A percentile compares a stretch with the other conserved stretches of the same genome.
phyloP scores from a whole-genome alignment of 805 yeast genomes.

The Torulaspora microellipsoides region DNA sequence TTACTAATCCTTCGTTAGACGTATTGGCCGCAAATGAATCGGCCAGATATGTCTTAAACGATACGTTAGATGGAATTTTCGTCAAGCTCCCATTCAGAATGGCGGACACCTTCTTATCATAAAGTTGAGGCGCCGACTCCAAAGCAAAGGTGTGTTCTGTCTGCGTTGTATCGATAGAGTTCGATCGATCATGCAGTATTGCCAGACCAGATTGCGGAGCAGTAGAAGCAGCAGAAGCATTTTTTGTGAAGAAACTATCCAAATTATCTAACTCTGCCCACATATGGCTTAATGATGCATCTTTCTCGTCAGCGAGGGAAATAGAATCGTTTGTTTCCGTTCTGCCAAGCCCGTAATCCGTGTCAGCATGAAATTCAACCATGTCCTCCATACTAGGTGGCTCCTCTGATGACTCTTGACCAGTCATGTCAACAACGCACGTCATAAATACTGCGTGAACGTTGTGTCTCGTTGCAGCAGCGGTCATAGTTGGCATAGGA shows the following conservation, averaged over 20 bases:
- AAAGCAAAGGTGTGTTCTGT: conserved; percentile 46
- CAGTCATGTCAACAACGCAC: conserved; percentile 44
- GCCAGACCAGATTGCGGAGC: conserved; percentile 15
- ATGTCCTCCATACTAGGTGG: conserved; percentile 24
- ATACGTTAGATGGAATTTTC: conserved; percentile 66
- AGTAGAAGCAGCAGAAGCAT: conserved; percentile 21
- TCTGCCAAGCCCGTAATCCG: conserved; percentile 28
- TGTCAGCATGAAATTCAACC: conserved; percentile 33
- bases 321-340: conserved; percentile 29
- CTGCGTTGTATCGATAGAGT: conserved; percentile 60
- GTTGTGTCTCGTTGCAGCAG: conserved; percentile 83
- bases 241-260: conserved; percentile 82
- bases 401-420: conserved; percentile 18
- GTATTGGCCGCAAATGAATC: conserved; percentile 50
- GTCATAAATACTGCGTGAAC: conserved; percentile 94
- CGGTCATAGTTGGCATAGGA: conserved; percentile 89
- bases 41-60: conserved; percentile 71
- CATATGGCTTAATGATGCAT: conserved; percentile 79
- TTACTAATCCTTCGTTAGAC: conserved; percentile 14
- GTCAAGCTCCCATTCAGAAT: conserved; percentile 70
- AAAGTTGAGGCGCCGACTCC: conserved; percentile 71
- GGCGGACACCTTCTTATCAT: conserved; percentile 75
- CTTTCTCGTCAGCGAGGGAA: conserved; percentile 51
- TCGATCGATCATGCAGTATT: conserved; percentile 36
- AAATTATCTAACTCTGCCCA: conserved; percentile 88